Evolutionary conservation across 139 green algal genomes (phyloP).

Genomic region (Haematococcus sp.): DNA sequence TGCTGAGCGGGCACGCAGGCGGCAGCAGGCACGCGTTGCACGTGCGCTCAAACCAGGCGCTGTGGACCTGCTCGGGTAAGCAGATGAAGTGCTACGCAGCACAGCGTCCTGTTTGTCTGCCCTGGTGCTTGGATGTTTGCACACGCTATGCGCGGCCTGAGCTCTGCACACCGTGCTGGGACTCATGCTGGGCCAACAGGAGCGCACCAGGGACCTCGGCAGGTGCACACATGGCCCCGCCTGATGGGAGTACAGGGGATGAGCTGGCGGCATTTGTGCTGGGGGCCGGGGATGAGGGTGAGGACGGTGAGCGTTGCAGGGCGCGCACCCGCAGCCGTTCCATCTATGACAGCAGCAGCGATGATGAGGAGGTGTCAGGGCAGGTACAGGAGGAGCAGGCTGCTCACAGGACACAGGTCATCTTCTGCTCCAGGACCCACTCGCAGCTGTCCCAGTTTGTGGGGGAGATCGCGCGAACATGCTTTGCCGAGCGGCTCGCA

Average conservation of each 20-base stretch:
- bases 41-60: too few relatives aligned
- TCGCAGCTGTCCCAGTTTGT: constrained; percentile 95
- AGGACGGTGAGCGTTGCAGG: not conserved
- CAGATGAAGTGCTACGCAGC: too few relatives aligned
- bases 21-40: not conserved
- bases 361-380: not conserved
- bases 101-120: too few relatives aligned
- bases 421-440: constrained; percentile 94
- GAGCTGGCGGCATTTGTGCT: constrained; percentile 21
- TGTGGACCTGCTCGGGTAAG: too few relatives aligned
- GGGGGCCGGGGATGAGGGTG: not conserved
- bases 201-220: too few relatives aligned
- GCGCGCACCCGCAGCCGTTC: not conserved
- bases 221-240: too few relatives aligned
- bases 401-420: constrained; percentile 74
- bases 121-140: too few relatives aligned
- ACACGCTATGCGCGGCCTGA: too few relatives aligned
- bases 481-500: constrained; percentile 53
- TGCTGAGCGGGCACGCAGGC: not conserved
- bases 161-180: too few relatives aligned
- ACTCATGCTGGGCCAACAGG: too few relatives aligned
- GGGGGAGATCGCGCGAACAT: constrained; percentile 71
- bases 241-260: too few relatives aligned
- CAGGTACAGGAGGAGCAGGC: not conserved
- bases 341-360: constrained; percentile 9